These are phyloP conservation scores for Pleurotus giganteus DNA, from an alignment of 768 basidiomycete genomes.

Conservation along the genomic window DNA sequence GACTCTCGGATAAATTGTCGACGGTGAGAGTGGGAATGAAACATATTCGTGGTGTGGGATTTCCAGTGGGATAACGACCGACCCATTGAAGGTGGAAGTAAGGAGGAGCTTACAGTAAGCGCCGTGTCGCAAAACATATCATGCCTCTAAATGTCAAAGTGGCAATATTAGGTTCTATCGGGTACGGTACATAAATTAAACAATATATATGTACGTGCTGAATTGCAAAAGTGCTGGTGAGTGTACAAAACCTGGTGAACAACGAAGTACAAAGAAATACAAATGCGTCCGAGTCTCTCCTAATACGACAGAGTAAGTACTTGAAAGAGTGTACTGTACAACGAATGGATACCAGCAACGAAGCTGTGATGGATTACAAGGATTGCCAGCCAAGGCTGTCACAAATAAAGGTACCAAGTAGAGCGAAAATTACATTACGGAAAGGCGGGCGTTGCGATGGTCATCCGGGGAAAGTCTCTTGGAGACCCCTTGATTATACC, in stretches of 20 bases:
- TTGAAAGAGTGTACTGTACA: conserved; percentile 1
- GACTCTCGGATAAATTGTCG: neutral
- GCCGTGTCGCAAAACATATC: no score
- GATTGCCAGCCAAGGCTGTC: neutral
- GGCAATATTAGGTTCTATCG: neutral
- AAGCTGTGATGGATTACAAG: neutral
- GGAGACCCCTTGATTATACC: neutral
- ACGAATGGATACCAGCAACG: neutral
- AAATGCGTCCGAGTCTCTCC: no score
- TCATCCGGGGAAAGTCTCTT: neutral
- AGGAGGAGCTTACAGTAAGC: no score
- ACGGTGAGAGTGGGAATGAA: conserved; percentile 3
- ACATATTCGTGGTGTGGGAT: no score
- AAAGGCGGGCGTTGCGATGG: neutral
- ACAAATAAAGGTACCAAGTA: neutral
- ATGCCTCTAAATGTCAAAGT: neutral
- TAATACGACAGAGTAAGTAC: neutral
- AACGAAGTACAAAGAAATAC: neutral
- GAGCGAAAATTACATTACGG: neutral
- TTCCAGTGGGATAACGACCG: no score
- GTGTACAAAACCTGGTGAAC: neutral
- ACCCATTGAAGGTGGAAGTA: neutral
- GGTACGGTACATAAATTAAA: conserved; percentile 5
- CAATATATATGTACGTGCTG: conserved; percentile 1
- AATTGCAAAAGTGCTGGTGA: neutral